A percentile compares a stretch with the other conserved stretches of the same genome.
Evolutionary conservation across 208 protist genomes (phyloP).

Genomic region (Acanthamoeba divionensis): DNA sequence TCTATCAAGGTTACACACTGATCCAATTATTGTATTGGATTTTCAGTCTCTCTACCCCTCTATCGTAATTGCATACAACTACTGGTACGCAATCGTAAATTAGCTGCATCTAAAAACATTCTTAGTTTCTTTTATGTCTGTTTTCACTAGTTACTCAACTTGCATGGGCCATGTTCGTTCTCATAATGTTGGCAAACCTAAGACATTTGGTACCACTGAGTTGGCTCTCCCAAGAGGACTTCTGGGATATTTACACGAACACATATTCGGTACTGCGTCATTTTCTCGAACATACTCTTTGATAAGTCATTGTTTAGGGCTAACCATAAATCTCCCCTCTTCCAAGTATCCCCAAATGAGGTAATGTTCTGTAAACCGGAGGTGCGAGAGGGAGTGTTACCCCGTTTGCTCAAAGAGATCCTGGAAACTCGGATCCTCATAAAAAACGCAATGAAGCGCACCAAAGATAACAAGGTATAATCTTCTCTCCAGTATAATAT

Average conservation of each 20-base stretch:
- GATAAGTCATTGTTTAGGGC: neutral
- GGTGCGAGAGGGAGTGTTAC: conserved; percentile 75
- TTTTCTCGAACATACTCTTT: neutral
- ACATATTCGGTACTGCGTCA: conserved; percentile 52
- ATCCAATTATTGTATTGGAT: conserved; percentile 87
- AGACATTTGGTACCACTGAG: conserved; percentile 60
- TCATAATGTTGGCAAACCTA: neutral
- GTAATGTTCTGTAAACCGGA: conserved; percentile 61
- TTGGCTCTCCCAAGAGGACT: conserved; percentile 62
- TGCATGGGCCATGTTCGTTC: conserved; percentile 76
- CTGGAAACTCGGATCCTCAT: conserved; percentile 80
- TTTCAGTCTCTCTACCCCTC: conserved; percentile 90
- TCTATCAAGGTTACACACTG: conserved; percentile 69
- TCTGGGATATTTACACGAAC: conserved; percentile 23
- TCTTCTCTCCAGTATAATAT: neutral
- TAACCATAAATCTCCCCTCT: neutral
- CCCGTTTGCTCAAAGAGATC: conserved; percentile 79
- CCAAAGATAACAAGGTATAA: conserved; percentile 46
- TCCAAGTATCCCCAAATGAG: conserved; percentile 67
- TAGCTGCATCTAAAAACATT: neutral
- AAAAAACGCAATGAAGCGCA: conserved; percentile 77
- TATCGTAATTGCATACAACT: conserved; percentile 90
- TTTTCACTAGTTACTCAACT: conserved; percentile 76
- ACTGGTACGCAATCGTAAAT: no score
- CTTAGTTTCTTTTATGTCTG: neutral